Base-by-base conservation (phyloP, 2,329 filamentous ascomycete species). In the Rhynchosporium agropyri region DNA sequence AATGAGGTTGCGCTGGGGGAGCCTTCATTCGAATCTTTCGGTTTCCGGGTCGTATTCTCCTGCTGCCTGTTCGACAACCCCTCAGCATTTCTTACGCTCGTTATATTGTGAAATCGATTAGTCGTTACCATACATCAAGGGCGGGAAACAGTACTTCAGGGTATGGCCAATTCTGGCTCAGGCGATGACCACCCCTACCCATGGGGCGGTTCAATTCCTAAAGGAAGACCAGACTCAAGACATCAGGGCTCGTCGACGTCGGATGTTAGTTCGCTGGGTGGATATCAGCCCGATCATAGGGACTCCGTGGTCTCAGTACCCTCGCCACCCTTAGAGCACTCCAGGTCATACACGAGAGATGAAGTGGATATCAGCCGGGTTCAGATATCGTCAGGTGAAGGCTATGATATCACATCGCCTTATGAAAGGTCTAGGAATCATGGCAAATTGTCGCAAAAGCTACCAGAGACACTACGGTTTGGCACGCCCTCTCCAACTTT, bases 281-380 rank as follows among this genome's bases (percentile, higher is more conserved):
- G 43, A n/a, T 67, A 67, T 43, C 38, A 56, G 13, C 49, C 56
- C 31, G 63, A 58, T n/a, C 60, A 60, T 67, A 57, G 63, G 50
- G 64, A 62, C 50, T 70, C 68, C 4, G 54, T 65, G 26, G 67
- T 68, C 10, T 71, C 70, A 10, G 46, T 67, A 15, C 63, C 67
- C 31, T 65, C 67, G 7, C 65, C 68, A 3, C 54, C 54, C 3
- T 51, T 46, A 26, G 62, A 60, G 50, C 50, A 59, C 3, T 33
- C 29, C 33, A 48, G 53, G 12, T 60, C 63, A 43, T 55, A 61
- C 15, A 65, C 60, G 55, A 66, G 61, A 29, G 69, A 72, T 38
- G 66, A 66, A 31, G 62, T 67, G 40, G 68, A 73, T 62, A 60
- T 70, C 50, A 72, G 71, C 58, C 68, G 70, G 62, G 67, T 70